Base-by-base conservation (phyloP, 176 grass and related monocot species). In the Cymbopogon citratus region DNA sequence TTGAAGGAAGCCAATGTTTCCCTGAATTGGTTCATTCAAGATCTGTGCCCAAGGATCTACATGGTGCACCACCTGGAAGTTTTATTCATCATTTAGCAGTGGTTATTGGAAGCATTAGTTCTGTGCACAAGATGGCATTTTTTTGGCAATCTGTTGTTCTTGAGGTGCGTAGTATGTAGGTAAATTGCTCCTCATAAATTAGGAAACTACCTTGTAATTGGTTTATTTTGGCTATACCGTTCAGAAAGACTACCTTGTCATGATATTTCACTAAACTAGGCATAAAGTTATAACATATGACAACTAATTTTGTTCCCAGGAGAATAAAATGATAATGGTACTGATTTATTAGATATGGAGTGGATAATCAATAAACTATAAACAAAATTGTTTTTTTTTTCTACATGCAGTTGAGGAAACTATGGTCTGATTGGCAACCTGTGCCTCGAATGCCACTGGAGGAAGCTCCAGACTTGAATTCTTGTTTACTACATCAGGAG, bases 401-500 rank as follows among this genome's bases (percentile, higher is more conserved):
- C 67, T 83, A 64, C 81, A 40, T 90, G 83, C 88, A 98, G 92
- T 85, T 98, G 81, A 95, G 89, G 67, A 91, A 93, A 88, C 83
- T 93, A 63, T 98, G 96, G 96, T 95, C 81, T 2, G 81, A 95
- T 83, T 93, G 85, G 64, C 76, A 91, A 76, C 87, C 92, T 10
- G 90, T 98, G 81, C 96, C 96, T 88, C 75, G 64, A 69, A 93
- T 95, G 82, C 85, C 96, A 82, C 49, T 84, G 34, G 89, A 98
- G 80, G 89, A 80, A 79, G 76, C 87, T 41, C 96, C 96, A 9
- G 87, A 95, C 71, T 89, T 98, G 87, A 95, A 95, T 87, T 91
- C 64, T 71, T 98, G 96, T 92, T 90, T 93, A 54, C 89, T 98
- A 83, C 91, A 93, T 87, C 96, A 98, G 76, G 88, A 98, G 83